Evolutionary conservation across 2,329 filamentous ascomycete species (phyloP).

Genomic region (Neonectria sp.): DNA sequence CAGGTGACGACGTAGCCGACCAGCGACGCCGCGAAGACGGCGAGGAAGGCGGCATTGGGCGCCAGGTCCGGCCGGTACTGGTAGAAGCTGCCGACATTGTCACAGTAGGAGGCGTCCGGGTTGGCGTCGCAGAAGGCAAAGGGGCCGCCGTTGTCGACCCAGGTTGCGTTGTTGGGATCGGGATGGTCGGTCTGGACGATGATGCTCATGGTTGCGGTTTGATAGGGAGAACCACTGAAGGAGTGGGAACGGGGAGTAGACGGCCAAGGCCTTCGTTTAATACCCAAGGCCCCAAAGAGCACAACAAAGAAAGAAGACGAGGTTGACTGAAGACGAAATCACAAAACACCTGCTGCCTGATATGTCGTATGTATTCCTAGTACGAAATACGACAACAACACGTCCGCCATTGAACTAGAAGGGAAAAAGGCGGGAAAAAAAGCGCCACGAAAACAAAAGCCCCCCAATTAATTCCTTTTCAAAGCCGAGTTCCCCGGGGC

Average conservation of each 20-base stretch:
- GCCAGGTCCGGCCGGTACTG: slow-evolving; percentile 65
- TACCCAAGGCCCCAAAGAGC: neutral
- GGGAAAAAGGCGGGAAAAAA: slow-evolving; percentile 25
- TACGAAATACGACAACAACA: neutral
- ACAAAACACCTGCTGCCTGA: neutral
- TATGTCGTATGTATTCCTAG: too few relatives aligned
- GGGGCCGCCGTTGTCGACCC: slow-evolving; percentile 37
- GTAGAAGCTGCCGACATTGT: slow-evolving; percentile 59
- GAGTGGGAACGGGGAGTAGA: neutral
- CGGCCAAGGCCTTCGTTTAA: neutral
- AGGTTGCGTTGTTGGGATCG: slow-evolving; percentile 42
- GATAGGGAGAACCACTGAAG: neutral
- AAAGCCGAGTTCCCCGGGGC: neutral
- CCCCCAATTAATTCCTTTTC: neutral
- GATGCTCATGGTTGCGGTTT: slow-evolving; percentile 11
- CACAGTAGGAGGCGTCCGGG: slow-evolving; percentile 48
- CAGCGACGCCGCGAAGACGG: slow-evolving; percentile 63
- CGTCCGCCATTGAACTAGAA: neutral
- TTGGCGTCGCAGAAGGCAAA: slow-evolving; percentile 48
- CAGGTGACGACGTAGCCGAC: slow-evolving; percentile 59
- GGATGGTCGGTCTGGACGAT: slow-evolving; percentile 23
- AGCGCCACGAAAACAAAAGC: too few relatives aligned
- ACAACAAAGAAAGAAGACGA: neutral
- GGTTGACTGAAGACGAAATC: neutral
- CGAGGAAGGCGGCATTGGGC: slow-evolving; percentile 67